A percentile compares a stretch with the other conserved stretches of the same genome.
phyloP scores from a whole-genome alignment of 371 early-diverging fungal species.

The Umbelopsis sp. region DNA sequence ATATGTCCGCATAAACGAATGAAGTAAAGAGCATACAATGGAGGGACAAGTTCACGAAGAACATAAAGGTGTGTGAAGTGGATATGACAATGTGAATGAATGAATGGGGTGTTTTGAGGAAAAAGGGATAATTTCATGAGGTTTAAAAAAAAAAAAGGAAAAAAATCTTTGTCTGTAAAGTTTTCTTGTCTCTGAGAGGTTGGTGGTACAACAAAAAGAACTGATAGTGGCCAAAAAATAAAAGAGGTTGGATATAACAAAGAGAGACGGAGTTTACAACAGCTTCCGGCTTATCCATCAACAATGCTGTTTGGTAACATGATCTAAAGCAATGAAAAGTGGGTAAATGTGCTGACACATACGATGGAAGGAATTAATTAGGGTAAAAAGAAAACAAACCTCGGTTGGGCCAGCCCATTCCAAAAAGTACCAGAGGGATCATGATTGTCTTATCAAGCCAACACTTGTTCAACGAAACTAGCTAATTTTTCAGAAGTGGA shows the following conservation, averaged over 20 bases:
- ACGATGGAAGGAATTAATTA: too few relatives aligned
- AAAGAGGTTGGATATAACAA: too few relatives aligned
- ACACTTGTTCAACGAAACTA: conserved; percentile 28
- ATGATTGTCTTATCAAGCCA: background rate
- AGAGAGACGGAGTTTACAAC: background rate
- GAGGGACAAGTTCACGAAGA: background rate
- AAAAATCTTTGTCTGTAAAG: too few relatives aligned
- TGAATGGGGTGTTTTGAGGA: background rate
- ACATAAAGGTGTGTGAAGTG: background rate
- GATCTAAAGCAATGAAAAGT: background rate
- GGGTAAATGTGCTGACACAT: background rate
- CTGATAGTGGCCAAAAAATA: too few relatives aligned
- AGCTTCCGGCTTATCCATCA: background rate
- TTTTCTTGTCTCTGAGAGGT: too few relatives aligned
- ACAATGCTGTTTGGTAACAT: conserved; percentile 1
- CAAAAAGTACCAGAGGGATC: background rate
- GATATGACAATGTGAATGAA: background rate
- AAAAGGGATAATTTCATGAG: background rate
- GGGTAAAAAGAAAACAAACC: background rate
- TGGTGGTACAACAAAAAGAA: too few relatives aligned
- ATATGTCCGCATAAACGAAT: background rate
- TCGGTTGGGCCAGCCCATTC: conserved; percentile 13
- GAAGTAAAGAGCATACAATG: background rate
- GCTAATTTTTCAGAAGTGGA: conserved; percentile 35
- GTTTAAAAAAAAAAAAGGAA: too few relatives aligned